phyloP scores from a whole-genome alignment of 1,284 basidiomycete species.

The Singerocomus rubriflavus region DNA sequence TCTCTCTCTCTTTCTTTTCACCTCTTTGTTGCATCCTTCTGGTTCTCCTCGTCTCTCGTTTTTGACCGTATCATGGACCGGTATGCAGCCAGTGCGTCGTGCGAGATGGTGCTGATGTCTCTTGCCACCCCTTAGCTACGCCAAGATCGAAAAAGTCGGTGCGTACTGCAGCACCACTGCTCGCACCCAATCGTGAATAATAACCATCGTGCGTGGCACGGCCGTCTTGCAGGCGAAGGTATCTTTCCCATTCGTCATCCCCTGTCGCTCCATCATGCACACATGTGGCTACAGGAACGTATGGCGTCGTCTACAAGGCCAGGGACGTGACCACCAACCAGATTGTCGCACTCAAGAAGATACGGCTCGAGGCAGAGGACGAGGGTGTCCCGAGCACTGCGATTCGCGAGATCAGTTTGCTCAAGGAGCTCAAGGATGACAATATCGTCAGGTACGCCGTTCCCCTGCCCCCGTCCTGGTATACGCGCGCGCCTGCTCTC shows the following conservation, averaged over 20 bases:
- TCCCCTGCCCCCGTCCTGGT: background rate
- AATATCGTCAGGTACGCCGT: slow-evolving; percentile 80
- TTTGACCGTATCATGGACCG: slow-evolving; percentile 28
- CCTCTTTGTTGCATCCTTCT: slow-evolving; percentile 4
- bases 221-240: slow-evolving; percentile 53
- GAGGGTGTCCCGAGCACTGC: slow-evolving; percentile 98
- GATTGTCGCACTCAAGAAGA: slow-evolving; percentile 96
- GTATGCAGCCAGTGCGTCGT: slow-evolving; percentile 19
- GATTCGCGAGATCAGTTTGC: slow-evolving; percentile 93
- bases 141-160: slow-evolving; percentile 75
- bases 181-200: slow-evolving; percentile 9
- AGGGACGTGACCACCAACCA: slow-evolving; percentile 70
- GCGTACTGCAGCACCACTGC: slow-evolving; percentile 37
- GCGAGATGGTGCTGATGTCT: slow-evolving; percentile 16
- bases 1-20: background rate
- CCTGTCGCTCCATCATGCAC: background rate
- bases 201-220: slow-evolving; percentile 20
- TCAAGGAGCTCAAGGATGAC: slow-evolving; percentile 96
- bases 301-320: slow-evolving; percentile 97
- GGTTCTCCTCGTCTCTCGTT: background rate
- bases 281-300: slow-evolving; percentile 69
- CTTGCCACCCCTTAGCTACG: slow-evolving; percentile 44
- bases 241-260: slow-evolving; percentile 4
- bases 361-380: slow-evolving; percentile 95
- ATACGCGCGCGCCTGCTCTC: background rate